Evolutionary conservation across 1,139 yeast species (phyloP), one percentile per base, ranked within the genome.

Genomic region (Protomyces arabidopsidicola): DNA sequence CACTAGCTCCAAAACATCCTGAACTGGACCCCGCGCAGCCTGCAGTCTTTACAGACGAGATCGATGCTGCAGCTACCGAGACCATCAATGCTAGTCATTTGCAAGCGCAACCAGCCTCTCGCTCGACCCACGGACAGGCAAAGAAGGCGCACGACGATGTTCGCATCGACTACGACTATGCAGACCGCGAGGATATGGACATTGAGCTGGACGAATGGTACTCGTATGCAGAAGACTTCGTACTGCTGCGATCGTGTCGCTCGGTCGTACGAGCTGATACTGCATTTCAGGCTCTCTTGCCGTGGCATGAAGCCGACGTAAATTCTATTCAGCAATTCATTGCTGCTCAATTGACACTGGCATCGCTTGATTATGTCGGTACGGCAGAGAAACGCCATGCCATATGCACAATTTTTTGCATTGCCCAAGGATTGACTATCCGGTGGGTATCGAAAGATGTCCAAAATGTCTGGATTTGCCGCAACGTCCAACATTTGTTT

Each of bases 391-490:
- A 63, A 57, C 71, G 39, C 61, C 66, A 31, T 67, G 71, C 63
- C 12, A 39, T 60, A 38, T 18, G 22, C 9, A 42, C 48, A 18
- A 55, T 76, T 10, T 54, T 71, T 2, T 82, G 82, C 70, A 79
- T 74, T 63, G 68, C 79, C 0, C 69, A 58, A 70, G 56, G 63
- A 52, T 78, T 4, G 86, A 82, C 57, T 60, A 80, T 10, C 68
- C 69, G 1, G 66, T 69, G 39, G 80, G 83, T 18, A 69, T 69
- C 24, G 63, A 67, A 5, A 77, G 76, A 62, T 67, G 72, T 53
- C 52, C 63, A 31, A 65, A 72, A 39, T 60, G 74, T 10, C 69
- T 70, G 69, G 66, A 45, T 55, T 64, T 39, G 69, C 68, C 1
- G 72, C 68, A 1, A 51, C 74, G 51, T 62, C 59, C 8, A 63